Percentiles rank a stretch among this genome's conserved stretches.
Evolutionary conservation across 345 rosid genomes (phyloP).

Genomic region (Mercurialis annua): DNA sequence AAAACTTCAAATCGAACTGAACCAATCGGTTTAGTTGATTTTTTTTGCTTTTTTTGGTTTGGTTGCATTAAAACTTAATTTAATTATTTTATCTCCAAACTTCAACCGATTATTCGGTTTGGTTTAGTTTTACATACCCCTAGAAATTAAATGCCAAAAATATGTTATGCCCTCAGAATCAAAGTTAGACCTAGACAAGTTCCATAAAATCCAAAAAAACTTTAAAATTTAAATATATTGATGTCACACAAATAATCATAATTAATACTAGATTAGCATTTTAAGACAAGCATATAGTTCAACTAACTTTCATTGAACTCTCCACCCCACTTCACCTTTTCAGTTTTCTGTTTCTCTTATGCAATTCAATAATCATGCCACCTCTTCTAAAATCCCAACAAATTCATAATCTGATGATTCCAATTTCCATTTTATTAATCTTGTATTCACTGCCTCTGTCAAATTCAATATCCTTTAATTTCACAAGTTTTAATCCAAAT

Average conservation of each 20-base stretch:
- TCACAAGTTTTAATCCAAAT: slow-evolving; percentile 36
- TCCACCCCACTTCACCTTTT: not conserved
- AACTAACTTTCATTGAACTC: not conserved
- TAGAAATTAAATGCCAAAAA: not conserved
- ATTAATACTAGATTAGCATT: too few species aligned
- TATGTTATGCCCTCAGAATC: not conserved
- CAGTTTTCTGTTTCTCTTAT: slow-evolving; percentile 10
- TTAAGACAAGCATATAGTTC: slow-evolving; percentile 5
- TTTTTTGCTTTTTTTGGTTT: too few species aligned
- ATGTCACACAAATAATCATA: not conserved
- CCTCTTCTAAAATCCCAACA: not conserved
- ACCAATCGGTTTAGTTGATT: too few species aligned
- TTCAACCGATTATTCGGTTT: too few species aligned
- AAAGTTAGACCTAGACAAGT: not conserved
- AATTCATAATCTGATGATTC: not conserved
- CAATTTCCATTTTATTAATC: slow-evolving; percentile 5
- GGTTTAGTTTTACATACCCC: too few species aligned
- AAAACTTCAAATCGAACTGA: too few species aligned
- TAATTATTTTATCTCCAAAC: too few species aligned
- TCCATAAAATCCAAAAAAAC: not conserved
- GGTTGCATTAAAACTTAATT: too few species aligned
- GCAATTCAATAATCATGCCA: slow-evolving; percentile 11
- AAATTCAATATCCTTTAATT: slow-evolving; percentile 36
- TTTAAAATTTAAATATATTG: not conserved
- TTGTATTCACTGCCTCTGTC: slow-evolving; percentile 19